A percentile compares a stretch with the other conserved stretches of the same genome.
Conservation (phyloP, 2,329 filamentous ascomycete genomes). For the Lachnellula suecica region DNA sequence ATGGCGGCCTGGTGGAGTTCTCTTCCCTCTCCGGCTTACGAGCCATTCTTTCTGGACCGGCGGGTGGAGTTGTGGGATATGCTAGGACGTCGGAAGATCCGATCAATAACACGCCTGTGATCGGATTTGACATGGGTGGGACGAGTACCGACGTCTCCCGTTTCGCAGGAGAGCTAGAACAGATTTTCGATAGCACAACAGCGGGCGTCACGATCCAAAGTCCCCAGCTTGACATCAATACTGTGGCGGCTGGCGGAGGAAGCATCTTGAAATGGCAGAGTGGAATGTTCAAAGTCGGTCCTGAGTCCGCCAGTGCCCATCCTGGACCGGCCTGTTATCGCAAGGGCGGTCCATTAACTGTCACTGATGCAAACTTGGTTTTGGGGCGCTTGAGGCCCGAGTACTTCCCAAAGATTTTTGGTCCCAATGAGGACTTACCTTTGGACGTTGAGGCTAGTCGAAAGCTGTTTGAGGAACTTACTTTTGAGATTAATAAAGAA, state of each 20-base stretch:
- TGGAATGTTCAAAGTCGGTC: constrained; percentile 69
- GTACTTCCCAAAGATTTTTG: constrained; percentile 93
- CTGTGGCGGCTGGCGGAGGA: constrained; percentile 45
- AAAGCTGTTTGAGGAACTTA: constrained; percentile 71
- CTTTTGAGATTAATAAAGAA: constrained; percentile 75
- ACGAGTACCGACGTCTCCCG: constrained; percentile 69
- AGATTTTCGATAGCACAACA: constrained; percentile 75
- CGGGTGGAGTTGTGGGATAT: constrained; percentile 68
- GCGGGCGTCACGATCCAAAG: constrained; percentile 77
- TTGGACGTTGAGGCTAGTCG: constrained; percentile 74
- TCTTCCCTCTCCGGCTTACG: constrained; percentile 60
- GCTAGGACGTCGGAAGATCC: constrained; percentile 64
- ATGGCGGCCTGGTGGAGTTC: constrained; percentile 43
- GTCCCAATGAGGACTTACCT: constrained; percentile 78
- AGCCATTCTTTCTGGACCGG: constrained; percentile 66
- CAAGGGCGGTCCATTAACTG: constrained; percentile 83
- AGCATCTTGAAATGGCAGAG: constrained; percentile 64
- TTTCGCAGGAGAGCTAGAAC: constrained; percentile 64
- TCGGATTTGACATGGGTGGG: constrained; percentile 66
- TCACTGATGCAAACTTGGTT: constrained; percentile 88
- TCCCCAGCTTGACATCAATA: constrained; percentile 80
- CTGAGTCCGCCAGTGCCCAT: constrained; percentile 64
- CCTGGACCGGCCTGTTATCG: constrained; percentile 88
- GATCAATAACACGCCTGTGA: constrained; percentile 62
- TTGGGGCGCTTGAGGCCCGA: constrained; percentile 80